Percentiles rank a stretch among this genome's conserved stretches.
Conservation (phyloP, 2,329 filamentous ascomycete genomes). For the Fusarium sterilihyphosum region DNA sequence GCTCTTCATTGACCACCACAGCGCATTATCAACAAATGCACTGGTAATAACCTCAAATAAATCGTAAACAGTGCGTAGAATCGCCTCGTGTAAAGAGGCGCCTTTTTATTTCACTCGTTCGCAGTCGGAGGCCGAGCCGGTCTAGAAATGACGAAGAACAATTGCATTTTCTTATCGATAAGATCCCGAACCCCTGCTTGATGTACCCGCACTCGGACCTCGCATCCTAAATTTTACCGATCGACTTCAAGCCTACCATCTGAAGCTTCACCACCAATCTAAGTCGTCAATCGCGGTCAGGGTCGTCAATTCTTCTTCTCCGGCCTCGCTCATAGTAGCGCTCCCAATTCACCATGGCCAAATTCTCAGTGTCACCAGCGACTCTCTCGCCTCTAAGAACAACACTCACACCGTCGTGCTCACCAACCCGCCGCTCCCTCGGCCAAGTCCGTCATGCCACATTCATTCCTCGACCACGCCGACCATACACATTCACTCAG, state of each 20-base stretch:
- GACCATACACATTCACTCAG: conserved; percentile 98
- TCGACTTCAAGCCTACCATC: conserved; percentile 18
- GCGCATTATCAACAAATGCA: conserved; percentile 26
- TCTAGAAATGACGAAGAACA: conserved; percentile 29
- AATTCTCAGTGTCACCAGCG: conserved; percentile 41
- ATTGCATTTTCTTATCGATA: conserved; percentile 44
- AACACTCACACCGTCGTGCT: conserved; percentile 41
- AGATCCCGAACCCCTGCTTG: conserved; percentile 21
- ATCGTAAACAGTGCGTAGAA: background rate
- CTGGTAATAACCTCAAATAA: background rate
- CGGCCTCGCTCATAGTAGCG: background rate
- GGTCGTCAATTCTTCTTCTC: conserved; percentile 20
- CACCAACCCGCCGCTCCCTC: conserved; percentile 45
- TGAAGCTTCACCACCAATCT: conserved; percentile 17
- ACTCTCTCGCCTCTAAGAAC: conserved; percentile 45
- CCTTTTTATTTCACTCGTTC: conserved; percentile 15
- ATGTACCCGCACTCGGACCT: conserved; percentile 26
- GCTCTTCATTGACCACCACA: conserved; percentile 37
- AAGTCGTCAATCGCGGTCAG: conserved; percentile 20
- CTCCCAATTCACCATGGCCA: conserved; percentile 42
- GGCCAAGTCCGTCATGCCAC: conserved; percentile 81
- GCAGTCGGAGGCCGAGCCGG: conserved; percentile 3
- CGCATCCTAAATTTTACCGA: conserved; percentile 45
- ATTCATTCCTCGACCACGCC: conserved; percentile 85
- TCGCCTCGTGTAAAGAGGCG: background rate